phyloP scores from a whole-genome alignment of 1,284 basidiomycete genomes.

The Puccinia novopanici region DNA sequence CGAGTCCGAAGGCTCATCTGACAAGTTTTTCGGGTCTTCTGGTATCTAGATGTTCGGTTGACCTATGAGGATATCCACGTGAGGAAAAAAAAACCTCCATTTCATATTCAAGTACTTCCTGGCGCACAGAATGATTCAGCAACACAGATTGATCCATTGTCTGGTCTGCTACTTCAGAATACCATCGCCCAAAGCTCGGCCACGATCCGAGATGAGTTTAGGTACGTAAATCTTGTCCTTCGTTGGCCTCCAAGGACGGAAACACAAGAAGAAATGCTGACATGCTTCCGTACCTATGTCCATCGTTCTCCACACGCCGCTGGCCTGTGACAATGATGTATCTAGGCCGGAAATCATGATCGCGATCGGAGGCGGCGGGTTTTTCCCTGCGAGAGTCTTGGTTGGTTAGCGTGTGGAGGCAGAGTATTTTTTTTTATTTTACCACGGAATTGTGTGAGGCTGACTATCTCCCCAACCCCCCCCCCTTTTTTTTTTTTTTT shows the following conservation, averaged over 20 bases:
- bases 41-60: constrained; percentile 67
- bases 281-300: no score
- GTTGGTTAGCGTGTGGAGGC: constrained; percentile 59
- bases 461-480: background rate
- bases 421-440: background rate
- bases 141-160: background rate
- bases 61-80: constrained; percentile 81
- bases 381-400: constrained; percentile 90
- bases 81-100: constrained; percentile 44
- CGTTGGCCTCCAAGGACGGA: background rate
- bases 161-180: background rate
- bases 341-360: constrained; percentile 64
- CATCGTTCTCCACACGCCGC: no score
- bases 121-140: background rate
- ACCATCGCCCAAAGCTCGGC: constrained; percentile 22
- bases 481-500: background rate
- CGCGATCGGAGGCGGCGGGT: constrained; percentile 74
- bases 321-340: background rate
- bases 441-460: background rate
- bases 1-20: background rate
- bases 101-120: background rate
- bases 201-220: constrained; percentile 40
- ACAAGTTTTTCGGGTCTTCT: background rate
- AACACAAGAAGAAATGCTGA: background rate
- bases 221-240: background rate